Evolutionary conservation across 2,329 filamentous ascomycete species (phyloP).

Genomic region (Fusarium domesticum): DNA sequence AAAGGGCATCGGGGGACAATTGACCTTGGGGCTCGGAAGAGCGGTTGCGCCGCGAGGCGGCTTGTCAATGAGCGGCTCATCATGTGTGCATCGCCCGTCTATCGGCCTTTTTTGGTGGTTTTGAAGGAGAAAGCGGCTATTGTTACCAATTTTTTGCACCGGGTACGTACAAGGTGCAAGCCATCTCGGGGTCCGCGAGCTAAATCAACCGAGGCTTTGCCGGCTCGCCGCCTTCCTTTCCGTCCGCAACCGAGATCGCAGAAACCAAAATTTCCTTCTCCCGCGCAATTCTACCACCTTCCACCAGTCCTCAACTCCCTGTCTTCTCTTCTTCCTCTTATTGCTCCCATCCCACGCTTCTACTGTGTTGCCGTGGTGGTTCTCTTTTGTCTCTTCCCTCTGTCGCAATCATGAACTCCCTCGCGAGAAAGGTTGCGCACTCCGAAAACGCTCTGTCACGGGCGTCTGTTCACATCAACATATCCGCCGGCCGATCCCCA

Average conservation of each 20-base stretch:
- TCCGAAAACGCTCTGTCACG: slow-evolving; percentile 42
- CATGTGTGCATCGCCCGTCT: slow-evolving; percentile 31
- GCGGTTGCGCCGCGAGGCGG: slow-evolving; percentile 42
- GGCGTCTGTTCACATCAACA: slow-evolving; percentile 38
- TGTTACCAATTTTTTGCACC: slow-evolving; percentile 28
- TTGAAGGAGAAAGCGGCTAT: slow-evolving; percentile 10
- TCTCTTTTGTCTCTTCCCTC: slow-evolving; percentile 21
- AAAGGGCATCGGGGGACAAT: slow-evolving; percentile 19
- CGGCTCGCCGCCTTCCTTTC: slow-evolving; percentile 35
- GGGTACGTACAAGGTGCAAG: slow-evolving; percentile 9
- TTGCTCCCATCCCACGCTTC: slow-evolving; percentile 26
- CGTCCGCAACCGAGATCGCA: slow-evolving; percentile 38
- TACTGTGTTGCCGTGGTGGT: slow-evolving; percentile 29
- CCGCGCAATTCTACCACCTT: slow-evolving; percentile 29
- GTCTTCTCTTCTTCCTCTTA: slow-evolving; percentile 24
- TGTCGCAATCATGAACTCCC: slow-evolving; percentile 44
- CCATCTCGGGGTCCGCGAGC: slow-evolving; percentile 2
- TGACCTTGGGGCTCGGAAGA: slow-evolving; percentile 30
- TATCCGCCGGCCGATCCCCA: slow-evolving; percentile 44
- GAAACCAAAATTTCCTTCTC: slow-evolving; percentile 38
- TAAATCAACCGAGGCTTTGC: slow-evolving; percentile 32
- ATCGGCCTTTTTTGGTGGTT: slow-evolving; percentile 5
- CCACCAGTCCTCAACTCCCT: slow-evolving; percentile 10
- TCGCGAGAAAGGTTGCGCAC: slow-evolving; percentile 43
- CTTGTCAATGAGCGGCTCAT: slow-evolving; percentile 46